Evolutionary conservation across 129 eudicot genomes (phyloP).

Genomic region (Flaveria linearis): DNA sequence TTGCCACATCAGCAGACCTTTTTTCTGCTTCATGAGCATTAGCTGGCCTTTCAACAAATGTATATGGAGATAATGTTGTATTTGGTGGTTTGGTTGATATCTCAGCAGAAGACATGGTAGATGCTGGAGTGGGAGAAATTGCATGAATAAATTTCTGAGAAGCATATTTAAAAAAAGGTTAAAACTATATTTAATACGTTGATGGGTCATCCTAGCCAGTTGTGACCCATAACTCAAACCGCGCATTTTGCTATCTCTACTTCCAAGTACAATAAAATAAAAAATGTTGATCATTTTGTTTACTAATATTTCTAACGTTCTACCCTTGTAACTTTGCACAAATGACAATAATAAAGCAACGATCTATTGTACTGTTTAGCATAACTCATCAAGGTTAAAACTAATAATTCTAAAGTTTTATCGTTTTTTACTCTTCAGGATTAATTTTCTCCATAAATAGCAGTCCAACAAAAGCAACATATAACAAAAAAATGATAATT

Average conservation of each 20-base stretch:
- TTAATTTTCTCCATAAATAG: neutral
- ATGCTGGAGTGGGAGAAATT: slow-evolving; percentile 95
- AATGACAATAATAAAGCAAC: neutral
- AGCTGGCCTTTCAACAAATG: slow-evolving; percentile 36
- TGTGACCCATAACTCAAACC: neutral
- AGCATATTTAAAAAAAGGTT: slow-evolving; percentile 33
- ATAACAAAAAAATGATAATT: neutral
- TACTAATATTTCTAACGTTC: neutral
- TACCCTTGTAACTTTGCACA: slow-evolving; percentile 1
- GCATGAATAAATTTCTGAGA: slow-evolving; percentile 97
- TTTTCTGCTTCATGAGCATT: slow-evolving; percentile 44
- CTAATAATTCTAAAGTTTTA: neutral
- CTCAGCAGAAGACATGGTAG: slow-evolving; percentile 77
- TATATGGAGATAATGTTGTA: slow-evolving; percentile 76
- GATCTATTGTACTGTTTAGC: neutral
- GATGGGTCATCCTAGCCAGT: neutral
- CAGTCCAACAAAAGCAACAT: neutral
- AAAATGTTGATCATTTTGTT: neutral
- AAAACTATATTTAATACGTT: neutral
- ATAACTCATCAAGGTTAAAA: neutral
- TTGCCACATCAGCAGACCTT: slow-evolving; percentile 51
- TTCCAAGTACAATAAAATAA: neutral
- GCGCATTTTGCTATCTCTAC: neutral
- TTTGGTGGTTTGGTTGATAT: slow-evolving; percentile 72
- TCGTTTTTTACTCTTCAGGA: neutral